These are phyloP conservation scores for Scutellaria barbata DNA, from an alignment of 257 asterid genomes.

Conservation along the genomic window DNA sequence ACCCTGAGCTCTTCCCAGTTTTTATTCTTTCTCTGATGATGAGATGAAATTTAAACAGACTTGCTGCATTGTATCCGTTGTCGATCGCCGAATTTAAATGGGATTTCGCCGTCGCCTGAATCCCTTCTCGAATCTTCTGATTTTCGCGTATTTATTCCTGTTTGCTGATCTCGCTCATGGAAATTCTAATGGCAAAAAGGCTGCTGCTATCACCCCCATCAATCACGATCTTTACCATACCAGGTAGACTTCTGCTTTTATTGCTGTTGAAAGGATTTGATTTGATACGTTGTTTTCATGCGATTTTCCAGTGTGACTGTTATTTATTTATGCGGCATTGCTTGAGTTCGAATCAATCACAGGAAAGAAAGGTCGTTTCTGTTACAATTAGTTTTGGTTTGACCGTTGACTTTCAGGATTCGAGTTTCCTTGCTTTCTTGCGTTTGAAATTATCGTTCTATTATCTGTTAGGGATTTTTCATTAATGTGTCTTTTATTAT, in stretches of 20 bases:
- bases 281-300: constrained; percentile 24
- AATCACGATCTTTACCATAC: constrained; percentile 92
- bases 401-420: constrained; percentile 36
- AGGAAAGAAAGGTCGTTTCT: constrained; percentile 4
- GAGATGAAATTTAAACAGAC: constrained; percentile 40
- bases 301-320: constrained; percentile 1
- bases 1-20: not conserved
- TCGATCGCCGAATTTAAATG: constrained; percentile 54
- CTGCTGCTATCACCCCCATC: constrained; percentile 62
- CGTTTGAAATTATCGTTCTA: constrained; percentile 2
- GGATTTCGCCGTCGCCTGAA: constrained; percentile 52
- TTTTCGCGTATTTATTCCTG: constrained; percentile 28
- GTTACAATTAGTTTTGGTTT: constrained; percentile 30
- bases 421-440: constrained; percentile 27
- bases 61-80: constrained; percentile 26
- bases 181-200: constrained; percentile 46
- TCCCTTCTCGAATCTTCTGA: constrained; percentile 34
- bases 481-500: constrained; percentile 13
- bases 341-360: constrained; percentile 31
- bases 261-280: not conserved
- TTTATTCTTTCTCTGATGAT: constrained; percentile 12
- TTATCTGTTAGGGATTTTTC: constrained; percentile 2
- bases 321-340: constrained; percentile 22
- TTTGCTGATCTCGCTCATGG: constrained; percentile 44
- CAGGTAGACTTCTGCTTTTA: constrained; percentile 45